Percentiles rank a stretch among this genome's conserved stretches.
These are phyloP conservation scores for Endotrypanum monterogeii DNA, from an alignment of 208 protist species.

Conservation along the genomic window DNA sequence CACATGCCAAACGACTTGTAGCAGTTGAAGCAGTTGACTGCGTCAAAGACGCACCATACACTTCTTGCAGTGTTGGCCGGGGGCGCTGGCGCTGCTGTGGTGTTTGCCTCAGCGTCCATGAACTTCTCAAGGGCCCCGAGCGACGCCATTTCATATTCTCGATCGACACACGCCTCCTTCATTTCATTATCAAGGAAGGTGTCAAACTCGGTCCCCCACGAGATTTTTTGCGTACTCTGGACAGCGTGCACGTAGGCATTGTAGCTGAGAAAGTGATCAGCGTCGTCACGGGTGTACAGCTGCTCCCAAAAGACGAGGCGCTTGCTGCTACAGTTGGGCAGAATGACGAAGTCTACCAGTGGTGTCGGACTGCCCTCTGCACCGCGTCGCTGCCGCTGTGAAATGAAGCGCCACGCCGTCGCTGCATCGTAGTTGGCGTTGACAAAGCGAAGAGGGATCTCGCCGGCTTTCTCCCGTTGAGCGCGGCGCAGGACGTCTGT, in stretches of 20 bases:
- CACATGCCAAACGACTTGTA: slow-evolving; percentile 43
- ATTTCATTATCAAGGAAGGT: slow-evolving; percentile 53
- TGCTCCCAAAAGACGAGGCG: slow-evolving; percentile 73
- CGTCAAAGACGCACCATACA: slow-evolving; percentile 43
- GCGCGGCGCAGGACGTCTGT: slow-evolving; percentile 61
- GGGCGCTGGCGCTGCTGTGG: background rate
- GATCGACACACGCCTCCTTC: slow-evolving; percentile 37
- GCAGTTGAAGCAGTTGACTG: slow-evolving; percentile 48
- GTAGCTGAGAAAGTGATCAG: slow-evolving; percentile 34
- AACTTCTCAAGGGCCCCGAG: slow-evolving; percentile 26
- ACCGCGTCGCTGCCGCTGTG: slow-evolving; percentile 16
- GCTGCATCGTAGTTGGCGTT: slow-evolving; percentile 67
- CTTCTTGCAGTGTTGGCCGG: slow-evolving; percentile 22
- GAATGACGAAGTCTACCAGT: slow-evolving; percentile 35
- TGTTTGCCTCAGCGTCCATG: slow-evolving; percentile 12
- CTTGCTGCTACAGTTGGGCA: slow-evolving; percentile 71
- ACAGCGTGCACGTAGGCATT: slow-evolving; percentile 26
- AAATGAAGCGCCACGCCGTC: slow-evolving; percentile 65
- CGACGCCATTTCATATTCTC: slow-evolving; percentile 17
- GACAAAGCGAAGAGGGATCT: slow-evolving; percentile 60
- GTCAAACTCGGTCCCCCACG: slow-evolving; percentile 56
- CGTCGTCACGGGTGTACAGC: slow-evolving; percentile 51
- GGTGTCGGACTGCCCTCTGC: background rate
- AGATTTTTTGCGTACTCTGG: slow-evolving; percentile 24
- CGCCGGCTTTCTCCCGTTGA: slow-evolving; percentile 47